phyloP scores from a whole-genome alignment of 148 eudicot species.

The Euryodendron excelsum region DNA sequence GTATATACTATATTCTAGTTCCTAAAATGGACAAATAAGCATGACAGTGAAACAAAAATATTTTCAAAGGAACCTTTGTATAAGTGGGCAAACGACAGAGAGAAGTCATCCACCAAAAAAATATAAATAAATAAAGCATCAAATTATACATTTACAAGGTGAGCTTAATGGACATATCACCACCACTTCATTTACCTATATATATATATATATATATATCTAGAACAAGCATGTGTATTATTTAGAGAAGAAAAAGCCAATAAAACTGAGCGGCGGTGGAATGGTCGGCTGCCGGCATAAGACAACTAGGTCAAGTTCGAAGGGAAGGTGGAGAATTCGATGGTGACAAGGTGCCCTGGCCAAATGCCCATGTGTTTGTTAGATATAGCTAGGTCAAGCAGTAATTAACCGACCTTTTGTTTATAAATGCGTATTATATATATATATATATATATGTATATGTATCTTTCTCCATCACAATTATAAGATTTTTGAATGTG shows the following conservation, averaged over 20 bases:
- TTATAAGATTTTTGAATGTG: not conserved
- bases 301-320: not conserved
- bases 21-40: not conserved
- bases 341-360: not conserved
- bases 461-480: not conserved
- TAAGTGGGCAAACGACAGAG: not conserved
- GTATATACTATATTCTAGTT: not conserved
- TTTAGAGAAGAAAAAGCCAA: not conserved
- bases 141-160: no score
- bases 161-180: not conserved
- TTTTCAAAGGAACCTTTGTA: not conserved
- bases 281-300: slow-evolving; percentile 14
- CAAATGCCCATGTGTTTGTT: not conserved
- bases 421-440: not conserved
- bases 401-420: not conserved
- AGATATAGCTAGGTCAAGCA: not conserved
- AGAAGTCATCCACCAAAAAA: not conserved
- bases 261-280: no score
- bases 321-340: not conserved
- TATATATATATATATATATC: no score
- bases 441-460: not conserved
- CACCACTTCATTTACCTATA: no score
- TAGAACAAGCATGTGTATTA: not conserved
- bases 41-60: not conserved
- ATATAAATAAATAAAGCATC: not conserved